A percentile compares a stretch with the other conserved stretches of the same genome.
These are phyloP conservation scores for Aleurites moluccanus DNA, from an alignment of 441 rosid genomes.

Conservation along the genomic window DNA sequence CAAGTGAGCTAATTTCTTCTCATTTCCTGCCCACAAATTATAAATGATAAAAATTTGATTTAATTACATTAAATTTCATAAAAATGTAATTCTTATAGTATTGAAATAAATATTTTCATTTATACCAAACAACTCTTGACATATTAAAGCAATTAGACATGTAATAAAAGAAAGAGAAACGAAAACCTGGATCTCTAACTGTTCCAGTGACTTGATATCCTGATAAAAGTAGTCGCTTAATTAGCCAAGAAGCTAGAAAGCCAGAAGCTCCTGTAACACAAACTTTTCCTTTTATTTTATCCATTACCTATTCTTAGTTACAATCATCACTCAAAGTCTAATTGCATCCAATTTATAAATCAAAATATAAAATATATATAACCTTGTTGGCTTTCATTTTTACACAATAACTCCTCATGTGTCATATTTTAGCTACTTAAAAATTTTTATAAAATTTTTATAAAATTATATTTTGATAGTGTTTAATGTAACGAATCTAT, in stretches of 20 bases:
- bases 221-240: constrained; percentile 66
- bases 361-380: not conserved
- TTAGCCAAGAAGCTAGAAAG: constrained; percentile 83
- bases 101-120: too few relatives aligned
- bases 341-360: not conserved
- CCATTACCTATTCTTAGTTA: not conserved
- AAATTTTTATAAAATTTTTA: too few relatives aligned
- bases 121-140: too few relatives aligned
- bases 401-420: too few relatives aligned
- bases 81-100: too few relatives aligned
- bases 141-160: too few relatives aligned
- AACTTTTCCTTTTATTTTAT: constrained; percentile 46
- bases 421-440: too few relatives aligned
- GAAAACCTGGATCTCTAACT: constrained; percentile 80
- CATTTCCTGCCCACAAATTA: constrained; percentile 46
- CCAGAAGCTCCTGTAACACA: constrained; percentile 89
- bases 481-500: too few relatives aligned
- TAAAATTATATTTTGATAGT: too few relatives aligned
- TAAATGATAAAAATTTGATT: too few relatives aligned
- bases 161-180: not conserved
- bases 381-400: not conserved
- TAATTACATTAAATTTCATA: too few relatives aligned
- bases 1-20: constrained; percentile 64
- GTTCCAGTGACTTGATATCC: constrained; percentile 84
- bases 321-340: not conserved